Conservation (phyloP, 2,329 filamentous ascomycete species). For the Botrytis hyacinthi region DNA sequence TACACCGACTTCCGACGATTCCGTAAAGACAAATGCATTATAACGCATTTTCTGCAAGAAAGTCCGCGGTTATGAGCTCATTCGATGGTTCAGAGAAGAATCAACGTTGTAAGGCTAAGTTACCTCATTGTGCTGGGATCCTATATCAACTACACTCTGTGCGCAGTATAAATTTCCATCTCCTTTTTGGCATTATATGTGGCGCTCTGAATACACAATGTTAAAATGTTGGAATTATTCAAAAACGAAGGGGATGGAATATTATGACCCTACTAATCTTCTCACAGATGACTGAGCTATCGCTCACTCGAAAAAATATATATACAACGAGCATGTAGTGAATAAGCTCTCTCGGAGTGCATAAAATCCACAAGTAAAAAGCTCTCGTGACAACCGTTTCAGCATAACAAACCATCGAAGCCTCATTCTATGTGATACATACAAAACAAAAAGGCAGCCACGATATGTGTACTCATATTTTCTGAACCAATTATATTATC, state of each 20-base stretch:
- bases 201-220: too few species aligned
- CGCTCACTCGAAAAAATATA: fast-evolving
- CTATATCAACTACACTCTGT: too few species aligned
- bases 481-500: too few species aligned
- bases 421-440: too few species aligned
- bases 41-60: neutral
- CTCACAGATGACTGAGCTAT: fast-evolving
- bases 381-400: too few species aligned
- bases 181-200: too few species aligned
- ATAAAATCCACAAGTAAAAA: neutral
- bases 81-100: neutral
- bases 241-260: neutral
- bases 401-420: too few species aligned
- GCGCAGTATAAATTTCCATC: too few species aligned
- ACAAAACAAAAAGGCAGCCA: too few species aligned
- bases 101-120: too few species aligned
- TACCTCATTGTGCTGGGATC: too few species aligned
- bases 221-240: neutral
- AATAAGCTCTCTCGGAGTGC: neutral
- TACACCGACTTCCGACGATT: fast-evolving
- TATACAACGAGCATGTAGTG: neutral
- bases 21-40: neutral
- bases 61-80: neutral
- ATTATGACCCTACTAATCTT: neutral
- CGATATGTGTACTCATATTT: too few species aligned